A percentile compares a stretch with the other conserved stretches of the same genome.
phyloP scores from a whole-genome alignment of 1,139 yeast species.

The Geotrichum fermentans region DNA sequence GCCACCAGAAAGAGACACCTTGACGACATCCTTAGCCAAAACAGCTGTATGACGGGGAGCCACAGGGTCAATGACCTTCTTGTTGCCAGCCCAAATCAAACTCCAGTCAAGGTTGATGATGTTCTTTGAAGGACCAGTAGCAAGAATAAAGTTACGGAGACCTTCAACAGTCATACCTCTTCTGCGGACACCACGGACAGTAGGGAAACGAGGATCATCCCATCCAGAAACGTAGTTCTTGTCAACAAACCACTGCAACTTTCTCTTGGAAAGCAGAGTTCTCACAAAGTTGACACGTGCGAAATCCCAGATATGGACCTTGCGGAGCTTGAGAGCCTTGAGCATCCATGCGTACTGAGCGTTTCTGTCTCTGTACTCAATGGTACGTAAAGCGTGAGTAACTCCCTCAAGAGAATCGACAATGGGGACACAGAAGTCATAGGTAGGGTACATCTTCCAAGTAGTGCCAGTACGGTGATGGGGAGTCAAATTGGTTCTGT shows the following conservation, averaged over 20 bases:
- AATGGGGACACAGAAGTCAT: conserved; percentile 96
- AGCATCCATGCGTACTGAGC: conserved; percentile 97
- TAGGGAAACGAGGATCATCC: conserved; percentile 99
- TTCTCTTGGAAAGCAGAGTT: conserved; percentile 91
- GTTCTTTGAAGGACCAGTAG: conserved; percentile 97
- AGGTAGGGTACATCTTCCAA: conserved; percentile 96
- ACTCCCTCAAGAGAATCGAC: conserved; percentile 95
- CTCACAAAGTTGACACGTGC: conserved; percentile 94
- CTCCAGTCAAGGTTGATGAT: conserved; percentile 96
- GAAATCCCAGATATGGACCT: conserved; percentile 95
- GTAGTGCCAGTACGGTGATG: conserved; percentile 89
- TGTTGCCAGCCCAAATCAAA: conserved; percentile 93
- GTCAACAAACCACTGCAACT: conserved; percentile 97
- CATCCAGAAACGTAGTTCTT: conserved; percentile 78
- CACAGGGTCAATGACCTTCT: conserved; percentile 90
- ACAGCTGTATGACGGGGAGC: conserved; percentile 94
- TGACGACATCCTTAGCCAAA: conserved; percentile 53
- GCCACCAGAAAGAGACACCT: conserved; percentile 47
- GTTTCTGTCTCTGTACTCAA: conserved; percentile 96
- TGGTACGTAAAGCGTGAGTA: conserved; percentile 94
- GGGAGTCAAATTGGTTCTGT: conserved; percentile 92
- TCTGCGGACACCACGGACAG: conserved; percentile 97
- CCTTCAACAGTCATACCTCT: conserved; percentile 99
- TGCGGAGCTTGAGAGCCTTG: conserved; percentile 70
- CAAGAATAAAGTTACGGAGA: conserved; percentile 79